phyloP scores from a whole-genome alignment of 768 basidiomycete species.

The Termitomyces sp. region DNA sequence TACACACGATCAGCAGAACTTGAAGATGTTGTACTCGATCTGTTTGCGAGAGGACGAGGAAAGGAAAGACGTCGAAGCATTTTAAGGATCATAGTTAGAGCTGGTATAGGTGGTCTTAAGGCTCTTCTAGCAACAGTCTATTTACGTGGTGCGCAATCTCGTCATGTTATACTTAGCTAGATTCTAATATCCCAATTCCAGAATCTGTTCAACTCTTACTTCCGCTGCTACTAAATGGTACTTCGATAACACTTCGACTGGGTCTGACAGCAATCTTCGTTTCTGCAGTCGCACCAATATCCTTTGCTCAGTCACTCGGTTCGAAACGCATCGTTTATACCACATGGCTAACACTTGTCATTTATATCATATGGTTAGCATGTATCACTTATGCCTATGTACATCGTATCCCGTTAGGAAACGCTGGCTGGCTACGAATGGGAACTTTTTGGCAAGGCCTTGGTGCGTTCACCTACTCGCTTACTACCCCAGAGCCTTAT shows the following conservation, averaged over 20 bases:
- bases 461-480: constrained; percentile 35
- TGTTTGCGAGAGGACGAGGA: constrained; percentile 51
- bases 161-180: not conserved
- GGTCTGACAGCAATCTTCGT: constrained; percentile 36
- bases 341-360: constrained; percentile 51
- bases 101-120: constrained; percentile 37
- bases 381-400: constrained; percentile 48
- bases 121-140: constrained; percentile 55
- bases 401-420: constrained; percentile 33
- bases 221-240: constrained; percentile 36
- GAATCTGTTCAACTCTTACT: constrained; percentile 50
- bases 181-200: constrained; percentile 21
- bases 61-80: constrained; percentile 39
- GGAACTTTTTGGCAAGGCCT: constrained; percentile 59
- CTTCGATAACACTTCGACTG: constrained; percentile 28
- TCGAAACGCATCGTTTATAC: constrained; percentile 49
- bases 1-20: constrained; percentile 61
- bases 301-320: constrained; percentile 47
- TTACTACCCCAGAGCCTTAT: not conserved
- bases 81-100: constrained; percentile 39
- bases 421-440: constrained; percentile 29
- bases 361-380: constrained; percentile 58
- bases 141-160: constrained; percentile 49
- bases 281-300: constrained; percentile 42
- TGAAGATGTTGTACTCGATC: constrained; percentile 60